These are phyloP conservation scores for Casuarina cunninghamiana DNA, from an alignment of 306 rosid species.

Conservation along the genomic window DNA sequence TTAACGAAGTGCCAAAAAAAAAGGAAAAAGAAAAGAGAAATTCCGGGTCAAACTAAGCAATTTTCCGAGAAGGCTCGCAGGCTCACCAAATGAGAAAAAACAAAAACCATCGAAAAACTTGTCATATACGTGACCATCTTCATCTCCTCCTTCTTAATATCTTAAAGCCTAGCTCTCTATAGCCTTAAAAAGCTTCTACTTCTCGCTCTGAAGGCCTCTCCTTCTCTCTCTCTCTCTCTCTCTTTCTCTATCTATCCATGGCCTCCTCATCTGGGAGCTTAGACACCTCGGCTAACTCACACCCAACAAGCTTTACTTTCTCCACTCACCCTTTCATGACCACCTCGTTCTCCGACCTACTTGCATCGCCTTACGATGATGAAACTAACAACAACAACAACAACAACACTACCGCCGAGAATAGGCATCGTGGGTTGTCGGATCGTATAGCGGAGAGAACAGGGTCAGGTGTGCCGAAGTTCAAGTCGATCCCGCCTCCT, in stretches of 20 bases:
- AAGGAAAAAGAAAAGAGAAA: not conserved
- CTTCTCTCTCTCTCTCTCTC: not conserved
- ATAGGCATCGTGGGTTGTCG: slow-evolving; percentile 34
- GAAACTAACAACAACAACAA: not conserved
- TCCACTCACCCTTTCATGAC: slow-evolving; percentile 71
- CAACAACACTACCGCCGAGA: slow-evolving; percentile 9
- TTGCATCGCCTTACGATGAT: slow-evolving; percentile 42
- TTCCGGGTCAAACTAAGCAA: slow-evolving; percentile 55
- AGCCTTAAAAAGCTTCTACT: not conserved
- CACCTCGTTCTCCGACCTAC: slow-evolving; percentile 72
- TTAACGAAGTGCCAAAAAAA: slow-evolving; percentile 16
- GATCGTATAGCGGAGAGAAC: slow-evolving; percentile 54
- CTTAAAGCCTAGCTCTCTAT: slow-evolving; percentile 14
- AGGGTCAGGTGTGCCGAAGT: slow-evolving; percentile 68
- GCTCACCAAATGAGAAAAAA: slow-evolving; percentile 12
- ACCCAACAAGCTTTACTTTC: slow-evolving; percentile 45
- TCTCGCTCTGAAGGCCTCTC: not conserved
- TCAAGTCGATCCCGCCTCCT: slow-evolving; percentile 83
- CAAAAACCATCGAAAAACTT: slow-evolving; percentile 17
- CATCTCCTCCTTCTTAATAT: slow-evolving; percentile 3
- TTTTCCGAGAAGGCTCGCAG: slow-evolving; percentile 46
- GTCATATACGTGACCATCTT: slow-evolving; percentile 49
- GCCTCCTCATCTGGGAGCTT: slow-evolving; percentile 63
- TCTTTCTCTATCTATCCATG: slow-evolving; percentile 11
- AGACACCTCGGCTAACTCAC: slow-evolving; percentile 65